phyloP scores from a whole-genome alignment of 2,329 filamentous ascomycete genomes.

The Claviceps pusilla region DNA sequence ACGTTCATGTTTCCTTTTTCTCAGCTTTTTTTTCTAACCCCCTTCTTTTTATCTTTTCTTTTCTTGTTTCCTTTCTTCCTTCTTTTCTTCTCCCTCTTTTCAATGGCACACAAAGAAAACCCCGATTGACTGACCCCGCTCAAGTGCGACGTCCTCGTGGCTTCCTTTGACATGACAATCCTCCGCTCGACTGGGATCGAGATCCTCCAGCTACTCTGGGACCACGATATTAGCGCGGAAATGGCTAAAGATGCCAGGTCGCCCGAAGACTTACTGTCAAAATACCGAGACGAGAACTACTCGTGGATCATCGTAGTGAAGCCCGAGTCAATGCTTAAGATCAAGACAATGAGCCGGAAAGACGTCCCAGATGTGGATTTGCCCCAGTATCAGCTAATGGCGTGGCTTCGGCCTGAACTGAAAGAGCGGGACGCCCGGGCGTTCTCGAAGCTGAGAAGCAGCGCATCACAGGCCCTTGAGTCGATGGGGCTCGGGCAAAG shows the following conservation, averaged over 20 bases:
- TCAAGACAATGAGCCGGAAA: conserved; percentile 62
- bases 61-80: neutral
- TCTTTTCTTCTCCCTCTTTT: neutral
- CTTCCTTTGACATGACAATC: conserved; percentile 66
- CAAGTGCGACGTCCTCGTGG: conserved; percentile 76
- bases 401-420: conserved; percentile 68
- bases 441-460: conserved; percentile 26
- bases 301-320: conserved; percentile 85
- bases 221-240: conserved; percentile 74
- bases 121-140: neutral
- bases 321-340: conserved; percentile 58
- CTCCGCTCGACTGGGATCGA: conserved; percentile 64
- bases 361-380: conserved; percentile 66
- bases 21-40: no score
- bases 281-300: conserved; percentile 63
- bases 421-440: conserved; percentile 59
- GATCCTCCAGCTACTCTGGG: conserved; percentile 66
- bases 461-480: conserved; percentile 16
- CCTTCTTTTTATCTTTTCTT: neutral
- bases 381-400: conserved; percentile 54
- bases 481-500: conserved; percentile 8
- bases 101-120: neutral
- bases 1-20: conserved; percentile 15
- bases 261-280: conserved; percentile 62
- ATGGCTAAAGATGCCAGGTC: conserved; percentile 66